Percentiles rank a stretch among this genome's conserved stretches.
Evolutionary conservation across 202 grass and related monocot species (phyloP).

Genomic region (Setaria viridis): DNA sequence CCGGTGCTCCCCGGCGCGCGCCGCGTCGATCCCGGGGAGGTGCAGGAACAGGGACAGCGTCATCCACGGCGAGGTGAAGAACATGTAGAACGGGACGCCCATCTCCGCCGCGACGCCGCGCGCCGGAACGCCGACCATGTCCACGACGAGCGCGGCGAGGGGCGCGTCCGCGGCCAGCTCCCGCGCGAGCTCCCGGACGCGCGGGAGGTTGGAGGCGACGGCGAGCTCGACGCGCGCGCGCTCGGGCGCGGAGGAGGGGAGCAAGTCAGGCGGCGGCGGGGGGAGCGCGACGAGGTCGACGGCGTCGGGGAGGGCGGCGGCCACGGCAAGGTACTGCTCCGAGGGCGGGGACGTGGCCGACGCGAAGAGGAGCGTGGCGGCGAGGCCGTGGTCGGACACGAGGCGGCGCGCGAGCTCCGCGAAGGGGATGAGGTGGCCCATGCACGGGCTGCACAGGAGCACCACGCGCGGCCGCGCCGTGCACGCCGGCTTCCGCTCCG

Average conservation of each 20-base stretch:
- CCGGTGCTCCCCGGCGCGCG: slow-evolving; percentile 37
- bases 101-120: slow-evolving; percentile 48
- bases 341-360: slow-evolving; percentile 39
- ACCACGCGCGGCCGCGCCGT: slow-evolving; percentile 43
- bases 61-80: slow-evolving; percentile 70
- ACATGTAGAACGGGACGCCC: slow-evolving; percentile 54
- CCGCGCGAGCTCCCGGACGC: neutral
- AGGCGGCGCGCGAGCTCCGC: slow-evolving; percentile 56
- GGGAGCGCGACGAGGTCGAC: slow-evolving; percentile 53
- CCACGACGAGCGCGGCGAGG: slow-evolving; percentile 56
- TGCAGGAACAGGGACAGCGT: slow-evolving; percentile 61
- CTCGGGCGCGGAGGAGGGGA: slow-evolving; percentile 19
- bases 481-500: too few species aligned
- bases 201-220: slow-evolving; percentile 28
- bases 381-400: slow-evolving; percentile 21
- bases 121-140: slow-evolving; percentile 56
- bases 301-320: slow-evolving; percentile 33
- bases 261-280: slow-evolving; percentile 17
- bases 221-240: slow-evolving; percentile 25
- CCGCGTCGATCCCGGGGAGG: slow-evolving; percentile 58
- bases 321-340: slow-evolving; percentile 40
- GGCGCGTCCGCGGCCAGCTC: neutral
- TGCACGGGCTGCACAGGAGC: slow-evolving; percentile 66
- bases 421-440: slow-evolving; percentile 82
- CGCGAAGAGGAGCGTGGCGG: slow-evolving; percentile 30